Conservation (phyloP, 345 rosid species). For the Cochlearia excelsa region DNA sequence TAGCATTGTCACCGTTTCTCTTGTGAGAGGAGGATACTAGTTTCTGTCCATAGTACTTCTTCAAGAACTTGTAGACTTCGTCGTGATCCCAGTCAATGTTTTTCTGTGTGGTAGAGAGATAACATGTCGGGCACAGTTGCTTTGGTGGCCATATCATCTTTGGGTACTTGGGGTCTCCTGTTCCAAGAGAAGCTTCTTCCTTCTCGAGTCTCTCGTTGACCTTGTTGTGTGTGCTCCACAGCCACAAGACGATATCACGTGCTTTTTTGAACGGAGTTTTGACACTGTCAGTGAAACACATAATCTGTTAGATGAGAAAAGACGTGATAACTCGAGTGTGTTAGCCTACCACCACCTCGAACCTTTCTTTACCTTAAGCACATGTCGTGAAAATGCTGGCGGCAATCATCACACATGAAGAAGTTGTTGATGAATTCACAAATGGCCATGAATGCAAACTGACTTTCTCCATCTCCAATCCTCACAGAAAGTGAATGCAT, state of each 20-base stretch:
- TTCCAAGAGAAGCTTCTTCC: conserved; percentile 72
- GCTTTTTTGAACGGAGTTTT: conserved; percentile 61
- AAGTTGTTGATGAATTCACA: conserved; percentile 89
- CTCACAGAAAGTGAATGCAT: conserved; percentile 93
- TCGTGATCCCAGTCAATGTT: conserved; percentile 64
- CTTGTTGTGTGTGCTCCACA: conserved; percentile 87
- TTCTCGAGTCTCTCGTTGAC: conserved; percentile 79
- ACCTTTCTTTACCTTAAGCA: conserved; percentile 67
- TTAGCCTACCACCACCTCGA: not conserved
- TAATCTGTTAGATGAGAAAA: conserved; percentile 14
- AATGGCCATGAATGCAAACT: conserved; percentile 64
- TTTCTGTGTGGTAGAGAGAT: conserved; percentile 37
- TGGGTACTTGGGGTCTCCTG: conserved; percentile 87
- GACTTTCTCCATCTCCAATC: conserved; percentile 84
- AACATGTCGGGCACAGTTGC: conserved; percentile 81
- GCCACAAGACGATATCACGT: conserved; percentile 80
- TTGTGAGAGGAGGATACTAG: conserved; percentile 71
- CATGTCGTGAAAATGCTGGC: conserved; percentile 80
- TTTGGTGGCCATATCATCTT: conserved; percentile 89
- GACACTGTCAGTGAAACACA: conserved; percentile 50
- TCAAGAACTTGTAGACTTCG: conserved; percentile 75
- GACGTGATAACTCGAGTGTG: not conserved
- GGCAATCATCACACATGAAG: conserved; percentile 94
- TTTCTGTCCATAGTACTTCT: conserved; percentile 57
- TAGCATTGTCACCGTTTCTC: conserved; percentile 42